Percentiles rank a stretch among this genome's conserved stretches.
Evolutionary conservation across 2,329 filamentous ascomycete species (phyloP).

Genomic region (Rugonectria rugulosa): DNA sequence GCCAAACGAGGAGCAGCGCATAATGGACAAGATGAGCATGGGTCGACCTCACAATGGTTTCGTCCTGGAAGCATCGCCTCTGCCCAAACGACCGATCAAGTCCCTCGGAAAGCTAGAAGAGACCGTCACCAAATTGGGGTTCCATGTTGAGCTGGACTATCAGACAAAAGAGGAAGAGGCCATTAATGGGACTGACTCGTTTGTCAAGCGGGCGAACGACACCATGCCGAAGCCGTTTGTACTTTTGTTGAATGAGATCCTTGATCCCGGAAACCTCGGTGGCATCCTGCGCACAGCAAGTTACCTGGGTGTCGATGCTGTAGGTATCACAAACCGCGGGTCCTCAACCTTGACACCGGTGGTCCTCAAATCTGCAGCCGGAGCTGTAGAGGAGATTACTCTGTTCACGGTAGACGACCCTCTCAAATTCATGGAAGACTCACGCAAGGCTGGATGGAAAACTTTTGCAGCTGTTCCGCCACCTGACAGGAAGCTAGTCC

Average conservation of each 20-base stretch:
- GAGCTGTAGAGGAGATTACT: slow-evolving; percentile 81
- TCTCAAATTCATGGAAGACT: slow-evolving; percentile 72
- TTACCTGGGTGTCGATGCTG: slow-evolving; percentile 88
- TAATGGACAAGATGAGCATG: slow-evolving; percentile 84
- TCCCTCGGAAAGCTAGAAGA: slow-evolving; percentile 61
- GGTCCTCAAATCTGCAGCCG: slow-evolving; percentile 86
- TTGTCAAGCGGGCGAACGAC: slow-evolving; percentile 48
- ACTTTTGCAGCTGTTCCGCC: slow-evolving; percentile 78
- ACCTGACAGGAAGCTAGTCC: slow-evolving; percentile 44
- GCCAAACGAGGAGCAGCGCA: slow-evolving; percentile 64
- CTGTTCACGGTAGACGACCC: slow-evolving; percentile 76
- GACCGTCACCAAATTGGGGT: slow-evolving; percentile 55
- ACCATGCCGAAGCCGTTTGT: slow-evolving; percentile 69
- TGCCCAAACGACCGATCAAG: slow-evolving; percentile 75
- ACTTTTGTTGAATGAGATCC: slow-evolving; percentile 76
- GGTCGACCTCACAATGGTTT: slow-evolving; percentile 90
- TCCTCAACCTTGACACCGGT: slow-evolving; percentile 79
- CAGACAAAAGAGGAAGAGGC: slow-evolving; percentile 77
- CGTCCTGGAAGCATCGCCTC: slow-evolving; percentile 83
- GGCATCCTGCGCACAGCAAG: slow-evolving; percentile 87
- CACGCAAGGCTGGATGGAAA: slow-evolving; percentile 77
- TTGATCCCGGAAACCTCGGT: slow-evolving; percentile 90
- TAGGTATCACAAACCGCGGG: slow-evolving; percentile 77
- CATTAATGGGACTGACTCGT: slow-evolving; percentile 73
- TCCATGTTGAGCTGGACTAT: slow-evolving; percentile 66